A percentile compares a stretch with the other conserved stretches of the same genome.
Evolutionary conservation across 495 filamentous ascomycete genomes (phyloP).

Genomic region (Podospora bellae-mahoneyi): DNA sequence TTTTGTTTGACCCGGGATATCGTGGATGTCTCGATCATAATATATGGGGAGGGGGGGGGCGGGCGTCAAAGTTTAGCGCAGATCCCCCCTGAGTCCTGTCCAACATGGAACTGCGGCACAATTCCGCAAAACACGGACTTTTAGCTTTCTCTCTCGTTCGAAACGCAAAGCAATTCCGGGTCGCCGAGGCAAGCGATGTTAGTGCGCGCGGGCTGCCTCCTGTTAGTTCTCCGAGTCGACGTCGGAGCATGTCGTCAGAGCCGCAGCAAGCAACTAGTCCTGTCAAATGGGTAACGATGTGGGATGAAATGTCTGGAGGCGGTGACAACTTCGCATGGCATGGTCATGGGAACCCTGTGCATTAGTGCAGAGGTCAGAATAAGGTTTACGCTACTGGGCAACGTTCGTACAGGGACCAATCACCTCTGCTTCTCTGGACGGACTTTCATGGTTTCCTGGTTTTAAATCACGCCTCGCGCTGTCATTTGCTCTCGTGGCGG

Average conservation of each 20-base stretch:
- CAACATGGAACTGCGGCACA: neutral
- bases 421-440: neutral
- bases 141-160: neutral
- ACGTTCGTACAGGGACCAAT: conserved; percentile 11
- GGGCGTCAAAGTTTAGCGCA: neutral
- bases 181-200: neutral
- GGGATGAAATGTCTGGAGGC: neutral
- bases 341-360: neutral
- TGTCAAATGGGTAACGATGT: neutral
- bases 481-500: neutral
- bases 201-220: neutral
- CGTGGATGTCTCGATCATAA: neutral
- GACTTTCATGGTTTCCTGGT: neutral
- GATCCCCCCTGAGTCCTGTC: neutral
- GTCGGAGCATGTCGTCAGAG: neutral
- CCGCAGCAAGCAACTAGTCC: neutral
- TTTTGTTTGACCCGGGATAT: neutral
- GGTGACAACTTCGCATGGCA: no score
- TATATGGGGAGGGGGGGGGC: neutral
- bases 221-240: neutral
- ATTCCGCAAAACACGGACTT: neutral
- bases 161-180: no score
- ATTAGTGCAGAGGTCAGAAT: conserved; percentile 11
- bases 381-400: conserved; percentile 22
- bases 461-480: neutral